A percentile compares a stretch with the other conserved stretches of the same genome.
Conservation (phyloP, 805 yeast species). For the Saccharomycopsis fibuligera region DNA sequence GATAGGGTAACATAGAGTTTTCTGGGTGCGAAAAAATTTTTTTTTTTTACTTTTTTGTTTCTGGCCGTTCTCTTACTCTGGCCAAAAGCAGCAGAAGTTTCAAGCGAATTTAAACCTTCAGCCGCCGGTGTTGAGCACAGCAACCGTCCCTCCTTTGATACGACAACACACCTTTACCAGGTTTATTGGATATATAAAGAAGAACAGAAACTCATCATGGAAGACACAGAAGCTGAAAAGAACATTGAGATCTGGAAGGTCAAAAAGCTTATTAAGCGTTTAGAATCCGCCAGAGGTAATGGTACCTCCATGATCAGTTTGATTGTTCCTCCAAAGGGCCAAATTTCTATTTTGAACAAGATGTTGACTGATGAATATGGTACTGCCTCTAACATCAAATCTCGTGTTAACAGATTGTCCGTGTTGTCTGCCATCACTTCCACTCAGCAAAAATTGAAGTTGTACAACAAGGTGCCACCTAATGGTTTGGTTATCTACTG, state of each 20-base stretch:
- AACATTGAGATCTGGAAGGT: constrained; percentile 99
- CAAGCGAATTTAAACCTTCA: too few relatives aligned
- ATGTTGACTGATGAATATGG: constrained; percentile 98
- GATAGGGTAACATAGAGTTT: too few relatives aligned
- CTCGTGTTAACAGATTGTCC: constrained; percentile 93
- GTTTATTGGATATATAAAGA: too few relatives aligned
- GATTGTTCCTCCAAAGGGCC: constrained; percentile 93
- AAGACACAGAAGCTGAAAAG: constrained; percentile 78
- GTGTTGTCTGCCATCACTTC: constrained; percentile 96
- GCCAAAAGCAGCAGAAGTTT: too few relatives aligned
- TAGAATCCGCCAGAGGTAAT: constrained; percentile 92
- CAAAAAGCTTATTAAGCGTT: constrained; percentile 83
- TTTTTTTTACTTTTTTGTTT: too few relatives aligned
- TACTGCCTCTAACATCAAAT: constrained; percentile 96
- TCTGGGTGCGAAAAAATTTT: too few relatives aligned
- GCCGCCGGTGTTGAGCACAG: too few relatives aligned
- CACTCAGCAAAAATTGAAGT: constrained; percentile 91
- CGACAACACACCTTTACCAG: too few relatives aligned
- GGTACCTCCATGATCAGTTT: constrained; percentile 99
- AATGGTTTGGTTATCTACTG: constrained; percentile 95
- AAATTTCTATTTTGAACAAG: constrained; percentile 78
- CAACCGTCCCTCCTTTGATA: too few relatives aligned
- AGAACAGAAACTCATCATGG: constrained; percentile 4
- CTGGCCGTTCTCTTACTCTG: too few relatives aligned
- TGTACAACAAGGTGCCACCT: constrained; percentile 83